phyloP scores from a whole-genome alignment of 139 green algal species.

The Chara braunii region DNA sequence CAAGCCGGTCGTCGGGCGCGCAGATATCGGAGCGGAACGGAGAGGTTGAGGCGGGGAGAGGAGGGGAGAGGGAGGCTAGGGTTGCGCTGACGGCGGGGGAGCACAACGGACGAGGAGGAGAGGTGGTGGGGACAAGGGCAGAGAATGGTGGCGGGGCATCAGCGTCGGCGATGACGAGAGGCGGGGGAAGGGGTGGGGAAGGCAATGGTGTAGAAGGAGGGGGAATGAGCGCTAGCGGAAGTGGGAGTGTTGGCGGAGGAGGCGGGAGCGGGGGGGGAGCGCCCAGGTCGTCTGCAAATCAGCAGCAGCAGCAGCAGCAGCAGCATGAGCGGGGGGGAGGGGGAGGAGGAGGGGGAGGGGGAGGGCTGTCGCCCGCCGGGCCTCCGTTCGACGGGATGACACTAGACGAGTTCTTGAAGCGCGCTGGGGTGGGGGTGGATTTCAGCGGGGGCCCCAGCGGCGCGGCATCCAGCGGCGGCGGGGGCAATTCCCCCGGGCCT shows the following conservation, averaged over 20 bases:
- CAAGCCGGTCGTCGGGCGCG: too few species aligned
- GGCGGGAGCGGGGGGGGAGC: background rate
- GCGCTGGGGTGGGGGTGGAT: slow-evolving; percentile 3
- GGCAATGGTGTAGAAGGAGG: background rate
- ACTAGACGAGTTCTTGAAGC: slow-evolving; percentile 33
- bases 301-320: background rate
- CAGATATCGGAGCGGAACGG: too few species aligned
- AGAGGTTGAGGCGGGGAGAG: too few species aligned
- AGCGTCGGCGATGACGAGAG: too few species aligned
- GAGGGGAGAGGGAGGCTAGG: too few species aligned
- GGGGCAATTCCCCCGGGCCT: background rate
- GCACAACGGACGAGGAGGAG: too few species aligned
- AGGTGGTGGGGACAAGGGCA: too few species aligned
- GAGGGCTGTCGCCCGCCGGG: background rate
- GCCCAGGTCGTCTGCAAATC: background rate
- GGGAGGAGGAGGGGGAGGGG: background rate
- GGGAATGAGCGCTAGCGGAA: background rate
- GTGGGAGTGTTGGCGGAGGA: background rate
- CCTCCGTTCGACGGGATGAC: slow-evolving; percentile 38
- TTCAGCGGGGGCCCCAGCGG: background rate
- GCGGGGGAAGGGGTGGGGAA: too few species aligned
- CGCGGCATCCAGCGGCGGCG: background rate
- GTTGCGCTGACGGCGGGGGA: too few species aligned
- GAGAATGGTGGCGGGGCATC: too few species aligned
- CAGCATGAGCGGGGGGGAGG: background rate